These are phyloP conservation scores for Gillenia trifoliata DNA, from an alignment of 306 rosid species.

Conservation along the genomic window DNA sequence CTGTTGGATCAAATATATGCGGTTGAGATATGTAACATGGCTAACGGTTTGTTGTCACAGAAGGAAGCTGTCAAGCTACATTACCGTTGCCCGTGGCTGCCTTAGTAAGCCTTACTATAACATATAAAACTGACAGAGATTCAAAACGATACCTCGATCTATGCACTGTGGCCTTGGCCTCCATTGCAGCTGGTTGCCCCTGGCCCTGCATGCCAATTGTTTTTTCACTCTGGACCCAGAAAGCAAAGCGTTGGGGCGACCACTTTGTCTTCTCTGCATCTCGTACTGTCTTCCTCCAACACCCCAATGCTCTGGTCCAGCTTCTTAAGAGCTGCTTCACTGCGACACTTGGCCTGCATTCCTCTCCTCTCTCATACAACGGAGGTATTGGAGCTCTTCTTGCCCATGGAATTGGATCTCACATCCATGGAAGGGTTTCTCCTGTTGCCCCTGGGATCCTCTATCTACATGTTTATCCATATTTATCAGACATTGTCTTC, in stretches of 20 bases:
- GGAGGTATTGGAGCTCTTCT: conserved; percentile 89
- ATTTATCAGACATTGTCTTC: conserved; percentile 54
- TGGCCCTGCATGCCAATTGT: conserved; percentile 99
- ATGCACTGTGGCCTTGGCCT: conserved; percentile 75
- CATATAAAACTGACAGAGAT: conserved; percentile 76
- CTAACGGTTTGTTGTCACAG: conserved; percentile 31
- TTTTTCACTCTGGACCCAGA: conserved; percentile 95
- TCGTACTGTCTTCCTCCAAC: conserved; percentile 86
- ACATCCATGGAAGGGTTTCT: conserved; percentile 57
- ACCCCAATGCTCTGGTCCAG: conserved; percentile 60
- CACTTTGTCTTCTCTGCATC: conserved; percentile 83
- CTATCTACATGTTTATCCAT: conserved; percentile 65
- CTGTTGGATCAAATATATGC: neutral
- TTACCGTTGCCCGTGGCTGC: conserved; percentile 96
- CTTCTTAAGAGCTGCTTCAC: conserved; percentile 90
- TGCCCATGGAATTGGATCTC: conserved; percentile 79
- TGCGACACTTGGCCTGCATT: conserved; percentile 64
- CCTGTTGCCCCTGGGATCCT: conserved; percentile 93
- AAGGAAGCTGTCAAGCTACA: conserved; percentile 72
- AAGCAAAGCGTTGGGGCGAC: conserved; percentile 89
- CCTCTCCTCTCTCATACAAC: conserved; percentile 51
- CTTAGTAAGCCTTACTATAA: conserved; percentile 86
- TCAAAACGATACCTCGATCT: conserved; percentile 70
- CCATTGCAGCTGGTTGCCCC: conserved; percentile 85
- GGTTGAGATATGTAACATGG: neutral